Conservation (phyloP, 2,329 filamentous ascomycete genomes). For the Talaromyces atroroseus region DNA sequence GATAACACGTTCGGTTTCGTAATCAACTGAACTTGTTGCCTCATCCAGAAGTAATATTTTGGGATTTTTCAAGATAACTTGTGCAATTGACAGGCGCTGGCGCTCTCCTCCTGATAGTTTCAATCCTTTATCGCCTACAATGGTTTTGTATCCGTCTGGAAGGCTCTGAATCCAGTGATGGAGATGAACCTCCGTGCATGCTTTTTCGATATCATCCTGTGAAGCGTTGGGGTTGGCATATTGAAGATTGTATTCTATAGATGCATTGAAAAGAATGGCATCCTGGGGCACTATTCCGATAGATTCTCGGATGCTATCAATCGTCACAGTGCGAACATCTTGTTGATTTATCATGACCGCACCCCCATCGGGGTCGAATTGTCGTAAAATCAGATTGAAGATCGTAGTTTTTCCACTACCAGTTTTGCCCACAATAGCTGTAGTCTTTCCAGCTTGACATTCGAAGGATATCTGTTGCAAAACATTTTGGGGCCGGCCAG, state of each 20-base stretch:
- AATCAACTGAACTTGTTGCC: conserved; percentile 88
- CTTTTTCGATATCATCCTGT: conserved; percentile 20
- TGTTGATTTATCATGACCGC: conserved; percentile 24
- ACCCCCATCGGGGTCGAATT: conserved; percentile 32
- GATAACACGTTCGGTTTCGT: conserved; percentile 90
- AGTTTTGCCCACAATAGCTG: conserved; percentile 45
- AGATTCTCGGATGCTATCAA: conserved; percentile 29
- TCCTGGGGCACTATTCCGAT: conserved; percentile 47
- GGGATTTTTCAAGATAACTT: conserved; percentile 86
- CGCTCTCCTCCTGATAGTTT: conserved; percentile 91
- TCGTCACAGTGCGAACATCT: conserved; percentile 28
- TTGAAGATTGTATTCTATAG: conserved; percentile 51
- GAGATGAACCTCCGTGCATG: conserved; percentile 17
- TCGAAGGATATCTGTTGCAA: no score
- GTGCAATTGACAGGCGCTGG: conserved; percentile 89
- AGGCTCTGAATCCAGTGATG: conserved; percentile 38
- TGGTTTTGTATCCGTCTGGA: conserved; percentile 83
- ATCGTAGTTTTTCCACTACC: conserved; percentile 50
- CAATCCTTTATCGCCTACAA: conserved; percentile 92
- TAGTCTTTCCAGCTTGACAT: conserved; percentile 31
- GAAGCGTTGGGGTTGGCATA: conserved; percentile 37
- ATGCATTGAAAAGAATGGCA: conserved; percentile 46
- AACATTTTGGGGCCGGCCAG: no score
- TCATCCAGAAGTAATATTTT: conserved; percentile 91
- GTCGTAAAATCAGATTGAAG: conserved; percentile 31